Percentiles rank a stretch among this genome's conserved stretches.
Evolutionary conservation across 2,329 filamentous ascomycete genomes (phyloP).

Genomic region (Claviceps maximensis): DNA sequence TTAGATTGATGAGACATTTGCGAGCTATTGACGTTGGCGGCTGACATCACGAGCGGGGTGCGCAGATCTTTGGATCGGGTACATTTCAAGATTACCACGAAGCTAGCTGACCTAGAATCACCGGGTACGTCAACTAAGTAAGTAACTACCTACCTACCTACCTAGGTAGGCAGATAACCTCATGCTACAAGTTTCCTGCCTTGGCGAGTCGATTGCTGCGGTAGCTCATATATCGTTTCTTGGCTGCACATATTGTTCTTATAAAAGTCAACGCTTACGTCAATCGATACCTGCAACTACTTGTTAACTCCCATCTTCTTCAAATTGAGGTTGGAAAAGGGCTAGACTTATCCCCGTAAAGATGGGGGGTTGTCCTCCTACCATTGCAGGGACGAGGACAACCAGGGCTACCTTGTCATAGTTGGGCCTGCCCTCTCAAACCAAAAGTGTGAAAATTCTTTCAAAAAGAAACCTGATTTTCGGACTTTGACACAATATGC

Average conservation of each 20-base stretch:
- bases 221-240: not conserved
- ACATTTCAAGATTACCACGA: not conserved
- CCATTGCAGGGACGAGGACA: conserved; percentile 38
- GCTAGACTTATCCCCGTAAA: conserved; percentile 36
- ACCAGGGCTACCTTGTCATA: conserved; percentile 31
- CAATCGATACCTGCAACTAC: not conserved
- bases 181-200: not conserved
- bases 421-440: conserved; percentile 24
- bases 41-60: not conserved
- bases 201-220: not conserved
- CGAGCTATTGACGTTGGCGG: not conserved
- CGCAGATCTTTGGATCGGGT: not conserved
- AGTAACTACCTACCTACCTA: too few relatives aligned
- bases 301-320: conserved; percentile 2
- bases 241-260: not conserved
- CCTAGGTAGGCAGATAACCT: too few relatives aligned
- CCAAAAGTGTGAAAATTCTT: conserved; percentile 7
- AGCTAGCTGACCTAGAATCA: not conserved
- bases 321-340: not conserved
- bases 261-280: not conserved
- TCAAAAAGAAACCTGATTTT: not conserved
- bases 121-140: not conserved
- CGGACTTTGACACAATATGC: not conserved
- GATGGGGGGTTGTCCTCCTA: conserved; percentile 33
- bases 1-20: not conserved